These are phyloP conservation scores for Hymenotorrendiella dingleyae DNA, from an alignment of 2,329 filamentous ascomycete genomes.

Conservation along the genomic window DNA sequence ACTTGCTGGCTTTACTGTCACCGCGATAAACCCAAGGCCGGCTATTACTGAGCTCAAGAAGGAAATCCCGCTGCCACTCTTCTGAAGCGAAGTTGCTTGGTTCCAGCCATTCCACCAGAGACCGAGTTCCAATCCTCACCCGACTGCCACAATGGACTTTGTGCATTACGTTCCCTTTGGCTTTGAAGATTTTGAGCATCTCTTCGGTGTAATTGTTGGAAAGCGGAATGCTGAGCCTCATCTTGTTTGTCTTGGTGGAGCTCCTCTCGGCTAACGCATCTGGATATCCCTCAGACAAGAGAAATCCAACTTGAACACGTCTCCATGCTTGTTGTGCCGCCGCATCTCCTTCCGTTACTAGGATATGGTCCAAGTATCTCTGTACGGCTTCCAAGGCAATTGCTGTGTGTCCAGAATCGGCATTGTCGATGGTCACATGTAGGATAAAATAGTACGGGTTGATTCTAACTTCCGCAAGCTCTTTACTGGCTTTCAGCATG, in stretches of 20 bases:
- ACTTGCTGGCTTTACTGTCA: constrained; percentile 34
- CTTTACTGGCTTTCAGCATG: constrained; percentile 35
- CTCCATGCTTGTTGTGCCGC: constrained; percentile 34
- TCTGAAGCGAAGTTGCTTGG: constrained; percentile 27
- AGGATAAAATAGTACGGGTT: constrained; percentile 44
- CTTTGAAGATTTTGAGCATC: constrained; percentile 32
- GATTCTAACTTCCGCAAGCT: constrained; percentile 39
- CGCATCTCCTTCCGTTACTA: constrained; percentile 22
- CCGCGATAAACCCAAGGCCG: constrained; percentile 39
- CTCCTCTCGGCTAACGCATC: constrained; percentile 2
- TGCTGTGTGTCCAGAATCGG: constrained; percentile 41
- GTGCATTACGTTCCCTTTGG: constrained; percentile 35
- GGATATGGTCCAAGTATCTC: constrained; percentile 34
- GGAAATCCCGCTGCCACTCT: constrained; percentile 32
- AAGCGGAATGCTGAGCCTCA: background rate
- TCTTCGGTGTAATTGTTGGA: constrained; percentile 10
- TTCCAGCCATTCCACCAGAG: constrained; percentile 37
- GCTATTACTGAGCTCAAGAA: constrained; percentile 31
- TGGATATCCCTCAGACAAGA: constrained; percentile 27
- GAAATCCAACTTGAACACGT: constrained; percentile 38
- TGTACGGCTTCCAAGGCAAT: constrained; percentile 38
- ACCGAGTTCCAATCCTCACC: constrained; percentile 34
- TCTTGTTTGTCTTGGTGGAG: background rate
- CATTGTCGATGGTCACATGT: constrained; percentile 46
- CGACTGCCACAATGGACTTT: constrained; percentile 36